A percentile compares a stretch with the other conserved stretches of the same genome.
Evolutionary conservation across 2,329 filamentous ascomycete species (phyloP).

Genomic region (Ophiostoma triangulosporum): DNA sequence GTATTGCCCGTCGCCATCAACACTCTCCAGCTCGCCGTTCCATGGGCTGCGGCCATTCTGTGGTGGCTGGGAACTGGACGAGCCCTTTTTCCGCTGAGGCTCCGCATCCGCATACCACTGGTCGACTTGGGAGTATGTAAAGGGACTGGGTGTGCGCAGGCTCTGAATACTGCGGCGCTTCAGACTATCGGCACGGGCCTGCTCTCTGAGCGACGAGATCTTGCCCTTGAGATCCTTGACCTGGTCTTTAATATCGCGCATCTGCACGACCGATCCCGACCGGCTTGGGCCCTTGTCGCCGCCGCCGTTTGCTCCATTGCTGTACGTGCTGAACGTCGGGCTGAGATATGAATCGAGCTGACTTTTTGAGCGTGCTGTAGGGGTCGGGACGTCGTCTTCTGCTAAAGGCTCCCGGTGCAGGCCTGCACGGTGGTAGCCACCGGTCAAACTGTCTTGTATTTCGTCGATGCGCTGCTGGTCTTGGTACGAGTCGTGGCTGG

Average conservation of each 20-base stretch:
- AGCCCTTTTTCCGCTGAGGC: slow-evolving; percentile 9
- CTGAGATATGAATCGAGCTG: slow-evolving; percentile 25
- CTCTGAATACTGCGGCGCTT: slow-evolving; percentile 65
- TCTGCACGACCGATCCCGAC: slow-evolving; percentile 58
- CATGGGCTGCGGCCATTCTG: slow-evolving; percentile 16
- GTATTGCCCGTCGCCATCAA: slow-evolving; percentile 15
- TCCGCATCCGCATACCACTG: slow-evolving; percentile 32
- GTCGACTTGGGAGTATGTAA: slow-evolving; percentile 54
- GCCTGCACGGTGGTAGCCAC: slow-evolving; percentile 18
- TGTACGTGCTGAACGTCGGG: slow-evolving; percentile 28
- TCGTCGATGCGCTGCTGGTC: slow-evolving; percentile 28
- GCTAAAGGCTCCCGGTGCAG: slow-evolving; percentile 18
- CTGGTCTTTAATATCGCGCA: slow-evolving; percentile 64
- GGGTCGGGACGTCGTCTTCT: not conserved
- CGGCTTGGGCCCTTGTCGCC: slow-evolving; percentile 41
- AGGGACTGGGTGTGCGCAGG: slow-evolving; percentile 62
- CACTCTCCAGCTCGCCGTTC: slow-evolving; percentile 20
- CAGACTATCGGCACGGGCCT: slow-evolving; percentile 65
- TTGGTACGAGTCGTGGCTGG: slow-evolving; percentile 17
- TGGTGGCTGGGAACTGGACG: slow-evolving; percentile 7
- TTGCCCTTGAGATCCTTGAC: slow-evolving; percentile 77
- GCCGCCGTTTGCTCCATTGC: not conserved
- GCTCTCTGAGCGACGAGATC: slow-evolving; percentile 66
- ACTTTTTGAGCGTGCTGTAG: slow-evolving; percentile 17
- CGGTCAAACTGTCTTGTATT: slow-evolving; percentile 21